Evolutionary conservation across 257 asterid genomes (phyloP).

Genomic region (Solanum lycopersicoides): DNA sequence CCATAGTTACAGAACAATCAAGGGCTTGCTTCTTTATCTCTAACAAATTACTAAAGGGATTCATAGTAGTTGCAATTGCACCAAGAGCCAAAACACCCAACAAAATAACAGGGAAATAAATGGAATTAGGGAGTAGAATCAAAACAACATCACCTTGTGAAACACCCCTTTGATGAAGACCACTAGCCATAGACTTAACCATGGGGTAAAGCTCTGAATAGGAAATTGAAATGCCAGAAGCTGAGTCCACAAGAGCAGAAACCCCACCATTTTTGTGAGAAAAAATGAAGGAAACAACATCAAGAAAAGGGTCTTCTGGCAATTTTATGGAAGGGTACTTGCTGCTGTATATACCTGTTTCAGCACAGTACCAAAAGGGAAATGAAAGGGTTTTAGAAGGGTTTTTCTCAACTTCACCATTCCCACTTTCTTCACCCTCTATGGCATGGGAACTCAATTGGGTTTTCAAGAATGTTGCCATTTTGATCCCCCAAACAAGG

Average conservation of each 20-base stretch:
- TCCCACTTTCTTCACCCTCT: neutral
- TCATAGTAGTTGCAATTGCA: slow-evolving; percentile 54
- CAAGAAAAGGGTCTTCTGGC: slow-evolving; percentile 57
- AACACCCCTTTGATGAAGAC: slow-evolving; percentile 53
- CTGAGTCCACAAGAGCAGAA: slow-evolving; percentile 56
- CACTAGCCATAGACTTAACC: slow-evolving; percentile 63
- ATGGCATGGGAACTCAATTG: neutral
- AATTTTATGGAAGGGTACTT: slow-evolving; percentile 35
- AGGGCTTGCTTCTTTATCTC: slow-evolving; percentile 52
- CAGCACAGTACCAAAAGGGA: slow-evolving; percentile 48
- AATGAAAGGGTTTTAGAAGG: neutral
- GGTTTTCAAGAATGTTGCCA: slow-evolving; percentile 32
- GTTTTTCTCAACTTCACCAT: neutral
- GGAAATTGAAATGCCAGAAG: slow-evolving; percentile 48
- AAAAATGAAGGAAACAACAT: slow-evolving; percentile 58
- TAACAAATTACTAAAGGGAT: slow-evolving; percentile 45
- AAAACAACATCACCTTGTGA: slow-evolving; percentile 56
- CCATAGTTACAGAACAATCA: slow-evolving; percentile 39
- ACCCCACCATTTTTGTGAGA: slow-evolving; percentile 48
- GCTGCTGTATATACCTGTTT: slow-evolving; percentile 63
- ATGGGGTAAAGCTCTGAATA: slow-evolving; percentile 34
- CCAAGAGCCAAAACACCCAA: slow-evolving; percentile 61
- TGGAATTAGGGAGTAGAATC: slow-evolving; percentile 57
- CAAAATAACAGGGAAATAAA: slow-evolving; percentile 51
- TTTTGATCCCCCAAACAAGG: neutral